Evolutionary conservation across 345 rosid genomes (phyloP).

Genomic region (Citrus reticulata): DNA sequence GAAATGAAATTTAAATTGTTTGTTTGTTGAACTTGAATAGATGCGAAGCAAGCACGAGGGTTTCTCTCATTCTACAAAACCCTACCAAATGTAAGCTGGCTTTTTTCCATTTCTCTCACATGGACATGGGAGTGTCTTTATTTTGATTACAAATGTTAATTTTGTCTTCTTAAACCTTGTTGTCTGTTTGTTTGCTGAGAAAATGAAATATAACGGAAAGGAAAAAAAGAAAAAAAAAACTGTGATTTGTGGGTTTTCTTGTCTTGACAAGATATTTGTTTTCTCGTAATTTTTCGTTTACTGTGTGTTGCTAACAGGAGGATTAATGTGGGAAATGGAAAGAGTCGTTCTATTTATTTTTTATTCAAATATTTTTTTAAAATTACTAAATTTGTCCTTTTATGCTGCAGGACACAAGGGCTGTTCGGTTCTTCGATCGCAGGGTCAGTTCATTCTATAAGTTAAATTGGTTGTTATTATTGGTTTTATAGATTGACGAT

Average conservation of each 20-base stretch:
- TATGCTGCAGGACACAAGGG: conserved; percentile 68
- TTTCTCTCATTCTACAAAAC: conserved; percentile 93
- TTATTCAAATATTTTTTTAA: not conserved
- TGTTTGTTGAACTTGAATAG: conserved; percentile 25
- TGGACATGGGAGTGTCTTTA: not conserved
- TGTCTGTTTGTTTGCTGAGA: not conserved
- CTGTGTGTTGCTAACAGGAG: not conserved
- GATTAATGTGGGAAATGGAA: not conserved
- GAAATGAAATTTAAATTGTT: conserved; percentile 19
- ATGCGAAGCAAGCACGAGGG: conserved; percentile 96
- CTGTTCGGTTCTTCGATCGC: conserved; percentile 87
- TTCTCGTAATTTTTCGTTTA: not conserved
- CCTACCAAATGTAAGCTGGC: conserved; percentile 63
- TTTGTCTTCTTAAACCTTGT: not conserved
- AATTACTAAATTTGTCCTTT: not conserved
- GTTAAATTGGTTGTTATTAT: not conserved
- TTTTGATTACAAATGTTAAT: not conserved
- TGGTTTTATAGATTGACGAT: not conserved
- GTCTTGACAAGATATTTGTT: not conserved
- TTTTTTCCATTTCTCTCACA: not conserved
- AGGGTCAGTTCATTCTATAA: conserved; percentile 53
- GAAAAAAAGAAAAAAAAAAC: not conserved
- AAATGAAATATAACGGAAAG: not conserved
- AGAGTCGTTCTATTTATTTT: not conserved
- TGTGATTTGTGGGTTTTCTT: not conserved